A percentile compares a stretch with the other conserved stretches of the same genome.
These are phyloP conservation scores for Aeschynomene evenia DNA, from an alignment of 306 rosid genomes.

Conservation along the genomic window DNA sequence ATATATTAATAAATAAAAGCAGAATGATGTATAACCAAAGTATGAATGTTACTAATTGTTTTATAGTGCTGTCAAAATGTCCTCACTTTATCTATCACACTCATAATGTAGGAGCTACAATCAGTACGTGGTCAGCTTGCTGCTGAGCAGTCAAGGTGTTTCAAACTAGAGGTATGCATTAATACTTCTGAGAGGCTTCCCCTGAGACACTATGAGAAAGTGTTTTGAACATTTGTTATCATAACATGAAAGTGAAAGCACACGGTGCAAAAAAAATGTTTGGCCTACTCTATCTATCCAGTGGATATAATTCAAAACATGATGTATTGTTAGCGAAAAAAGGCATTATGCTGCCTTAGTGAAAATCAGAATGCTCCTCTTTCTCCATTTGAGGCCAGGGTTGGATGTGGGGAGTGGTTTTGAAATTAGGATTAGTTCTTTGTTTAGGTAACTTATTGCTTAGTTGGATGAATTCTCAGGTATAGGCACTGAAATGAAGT, in stretches of 20 bases:
- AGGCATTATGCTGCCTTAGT: background rate
- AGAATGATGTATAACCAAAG: background rate
- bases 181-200: conserved; percentile 17
- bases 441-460: background rate
- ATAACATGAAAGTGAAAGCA: conserved; percentile 1
- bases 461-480: background rate
- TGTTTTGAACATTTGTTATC: conserved; percentile 2
- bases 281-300: background rate
- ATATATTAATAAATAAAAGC: background rate
- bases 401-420: background rate
- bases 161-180: conserved; percentile 78
- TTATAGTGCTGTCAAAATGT: background rate
- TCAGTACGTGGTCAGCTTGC: conserved; percentile 86
- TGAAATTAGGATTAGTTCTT: background rate
- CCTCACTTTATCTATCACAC: conserved; percentile 23
- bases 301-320: background rate
- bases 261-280: background rate
- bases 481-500: background rate
- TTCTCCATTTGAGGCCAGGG: background rate
- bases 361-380: background rate
- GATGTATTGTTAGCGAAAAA: background rate
- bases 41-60: background rate
- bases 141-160: conserved; percentile 91
- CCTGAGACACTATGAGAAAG: background rate
- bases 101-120: conserved; percentile 74